Evolutionary conservation across 2,329 filamentous ascomycete species (phyloP), one percentile per base, ranked within the genome.

Genomic region (Colletotrichum aenigma): DNA sequence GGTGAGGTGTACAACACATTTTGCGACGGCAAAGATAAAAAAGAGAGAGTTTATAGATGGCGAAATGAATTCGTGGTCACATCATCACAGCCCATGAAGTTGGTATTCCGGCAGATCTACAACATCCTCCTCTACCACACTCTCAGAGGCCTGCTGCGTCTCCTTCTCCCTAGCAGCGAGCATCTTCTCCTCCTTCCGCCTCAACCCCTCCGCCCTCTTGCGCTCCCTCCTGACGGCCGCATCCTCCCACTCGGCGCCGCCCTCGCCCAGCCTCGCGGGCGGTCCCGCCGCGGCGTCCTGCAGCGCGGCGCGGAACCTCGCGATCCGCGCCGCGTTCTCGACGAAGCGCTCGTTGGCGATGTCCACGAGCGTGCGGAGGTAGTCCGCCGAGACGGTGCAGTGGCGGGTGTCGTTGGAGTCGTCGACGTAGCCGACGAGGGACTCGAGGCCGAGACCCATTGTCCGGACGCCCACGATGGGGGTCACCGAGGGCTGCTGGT

Each of bases 391-490:
- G 2, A 98, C 94, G 26, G 93, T 85, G 61, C 84, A 82, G 58
- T 82, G 81, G 15, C 84, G 81, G 6, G 78, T 76, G 16, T 89
- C 87, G 8, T 86, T 82, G 7, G 81, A 34, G 6, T 86, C 82
- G 9, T 81, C 75, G 68, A 86, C 76, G 24, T 89, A 83, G 1
- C 95, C 96, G 36, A 98, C 89, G 30, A 98, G 89, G 2, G 94
- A 95, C 84, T 98, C 95, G 76, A 98, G 91, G 1, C 92, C 91
- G 3, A 98, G 88, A 0, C 96, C 96, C 83, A 95, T 94, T 7
- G 95, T 96, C 21, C 96, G 92, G 36, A 98, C 91, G 4, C 94
- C 96, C 4, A 98, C 94, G 83, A 98, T 94, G 3, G 95, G 95
- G 21, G 83, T 89, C 6, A 83, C 77, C 2, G 43, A 79, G 1